A percentile compares a stretch with the other conserved stretches of the same genome.
phyloP scores from a whole-genome alignment of 2,329 filamentous ascomycete genomes.

The Trichophyton equinum region DNA sequence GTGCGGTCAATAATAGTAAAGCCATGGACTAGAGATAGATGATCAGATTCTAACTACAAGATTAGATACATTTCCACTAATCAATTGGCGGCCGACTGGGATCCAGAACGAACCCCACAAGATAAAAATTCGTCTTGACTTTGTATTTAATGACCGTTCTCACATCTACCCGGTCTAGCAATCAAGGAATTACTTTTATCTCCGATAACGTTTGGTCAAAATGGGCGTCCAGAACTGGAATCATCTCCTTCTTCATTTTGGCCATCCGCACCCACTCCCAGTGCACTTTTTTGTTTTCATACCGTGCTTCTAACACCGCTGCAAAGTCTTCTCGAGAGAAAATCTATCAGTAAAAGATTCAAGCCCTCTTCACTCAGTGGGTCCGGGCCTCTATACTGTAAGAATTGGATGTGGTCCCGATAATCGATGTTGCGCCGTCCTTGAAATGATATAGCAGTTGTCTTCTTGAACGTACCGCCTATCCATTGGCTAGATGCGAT shows the following conservation, averaged over 20 bases:
- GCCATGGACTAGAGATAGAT: too few species aligned
- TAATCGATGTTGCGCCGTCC: background rate
- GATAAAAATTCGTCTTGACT: background rate
- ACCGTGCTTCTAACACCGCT: background rate
- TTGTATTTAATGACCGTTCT: background rate
- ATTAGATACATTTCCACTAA: too few species aligned
- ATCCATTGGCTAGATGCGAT: background rate
- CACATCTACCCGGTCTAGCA: background rate
- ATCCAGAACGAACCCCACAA: background rate
- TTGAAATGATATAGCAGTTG: background rate
- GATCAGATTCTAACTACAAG: too few species aligned
- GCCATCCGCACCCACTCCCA: background rate
- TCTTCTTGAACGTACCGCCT: background rate
- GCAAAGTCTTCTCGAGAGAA: background rate
- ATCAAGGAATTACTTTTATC: background rate
- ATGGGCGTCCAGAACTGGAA: background rate
- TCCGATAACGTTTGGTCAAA: background rate
- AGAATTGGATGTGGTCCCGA: background rate
- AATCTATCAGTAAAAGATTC: background rate
- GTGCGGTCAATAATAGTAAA: too few species aligned
- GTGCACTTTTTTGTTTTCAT: background rate
- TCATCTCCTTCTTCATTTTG: conserved; percentile 5
- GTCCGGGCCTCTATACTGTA: background rate
- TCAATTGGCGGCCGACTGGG: background rate
- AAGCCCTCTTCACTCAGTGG: background rate